A percentile compares a stretch with the other conserved stretches of the same genome.
Evolutionary conservation across 768 basidiomycete species (phyloP).

Genomic region (Collybiopsis confluens): DNA sequence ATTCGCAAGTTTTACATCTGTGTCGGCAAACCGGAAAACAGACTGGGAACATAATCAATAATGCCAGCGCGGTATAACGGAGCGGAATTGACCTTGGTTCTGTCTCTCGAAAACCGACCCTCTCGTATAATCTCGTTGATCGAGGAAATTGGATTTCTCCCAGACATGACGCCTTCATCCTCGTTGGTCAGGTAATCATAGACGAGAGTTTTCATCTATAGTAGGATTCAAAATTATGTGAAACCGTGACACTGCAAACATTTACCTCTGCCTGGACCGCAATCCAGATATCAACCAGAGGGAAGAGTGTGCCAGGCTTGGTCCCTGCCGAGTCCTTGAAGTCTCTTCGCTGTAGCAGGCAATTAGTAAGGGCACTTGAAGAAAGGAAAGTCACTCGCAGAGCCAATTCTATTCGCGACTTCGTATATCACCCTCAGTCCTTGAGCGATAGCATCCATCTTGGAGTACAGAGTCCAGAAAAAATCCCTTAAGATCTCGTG

Average conservation of each 20-base stretch:
- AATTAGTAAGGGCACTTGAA: neutral
- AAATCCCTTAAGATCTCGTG: constrained; percentile 86
- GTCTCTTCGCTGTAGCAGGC: constrained; percentile 69
- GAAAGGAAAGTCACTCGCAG: constrained; percentile 50
- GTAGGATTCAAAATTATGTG: neutral
- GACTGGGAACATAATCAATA: constrained; percentile 40
- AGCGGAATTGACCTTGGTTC: constrained; percentile 53
- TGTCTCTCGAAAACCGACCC: constrained; percentile 75
- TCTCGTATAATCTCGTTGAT: constrained; percentile 92
- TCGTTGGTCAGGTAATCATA: constrained; percentile 93
- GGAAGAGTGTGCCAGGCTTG: constrained; percentile 73
- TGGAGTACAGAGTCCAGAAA: constrained; percentile 97
- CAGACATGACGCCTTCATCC: constrained; percentile 70
- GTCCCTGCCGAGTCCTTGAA: constrained; percentile 84
- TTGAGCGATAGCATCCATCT: constrained; percentile 90
- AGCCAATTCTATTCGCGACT: constrained; percentile 85
- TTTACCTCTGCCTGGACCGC: constrained; percentile 85
- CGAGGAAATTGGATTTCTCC: constrained; percentile 85
- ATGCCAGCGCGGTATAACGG: neutral
- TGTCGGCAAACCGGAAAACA: constrained; percentile 89
- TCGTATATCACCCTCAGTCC: constrained; percentile 88
- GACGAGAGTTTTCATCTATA: constrained; percentile 76
- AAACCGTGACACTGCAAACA: neutral
- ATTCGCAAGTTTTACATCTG: constrained; percentile 67
- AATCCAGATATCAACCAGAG: constrained; percentile 82